Evolutionary conservation across 2,329 filamentous ascomycete species (phyloP).

Genomic region (Akanthomyces uredinophilus): DNA sequence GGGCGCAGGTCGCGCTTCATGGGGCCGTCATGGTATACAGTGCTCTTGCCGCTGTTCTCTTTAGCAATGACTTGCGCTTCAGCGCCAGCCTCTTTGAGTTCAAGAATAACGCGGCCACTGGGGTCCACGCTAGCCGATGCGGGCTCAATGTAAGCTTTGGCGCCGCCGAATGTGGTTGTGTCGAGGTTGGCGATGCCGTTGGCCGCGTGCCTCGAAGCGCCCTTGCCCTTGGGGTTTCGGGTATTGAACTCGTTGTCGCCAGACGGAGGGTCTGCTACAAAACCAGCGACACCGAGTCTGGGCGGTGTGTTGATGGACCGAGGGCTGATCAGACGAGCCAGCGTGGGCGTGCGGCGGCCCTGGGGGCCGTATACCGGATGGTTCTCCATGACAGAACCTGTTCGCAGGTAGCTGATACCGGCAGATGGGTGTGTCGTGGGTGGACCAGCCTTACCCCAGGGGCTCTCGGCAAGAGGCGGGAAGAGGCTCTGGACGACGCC

Average conservation of each 20-base stretch:
- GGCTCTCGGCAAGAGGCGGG: slow-evolving; percentile 28
- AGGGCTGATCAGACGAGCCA: slow-evolving; percentile 47
- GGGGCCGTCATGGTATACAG: slow-evolving; percentile 27
- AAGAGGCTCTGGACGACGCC: slow-evolving; percentile 25
- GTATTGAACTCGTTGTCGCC: slow-evolving; percentile 40
- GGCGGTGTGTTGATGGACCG: slow-evolving; percentile 29
- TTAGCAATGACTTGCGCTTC: slow-evolving; percentile 40
- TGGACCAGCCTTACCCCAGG: slow-evolving; percentile 50
- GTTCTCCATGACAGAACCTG: slow-evolving; percentile 50
- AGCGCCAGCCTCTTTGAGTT: slow-evolving; percentile 33
- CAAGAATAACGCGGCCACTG: slow-evolving; percentile 43
- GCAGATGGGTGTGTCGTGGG: slow-evolving; percentile 58
- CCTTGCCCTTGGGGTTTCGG: slow-evolving; percentile 19
- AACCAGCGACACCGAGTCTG: slow-evolving; percentile 51
- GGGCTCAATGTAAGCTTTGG: slow-evolving; percentile 49
- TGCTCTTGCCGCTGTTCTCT: slow-evolving; percentile 37
- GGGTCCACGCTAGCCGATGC: slow-evolving; percentile 42
- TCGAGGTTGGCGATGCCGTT: slow-evolving; percentile 40
- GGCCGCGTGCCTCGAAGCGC: slow-evolving; percentile 23
- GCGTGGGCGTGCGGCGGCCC: slow-evolving; percentile 41
- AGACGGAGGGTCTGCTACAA: slow-evolving; percentile 40
- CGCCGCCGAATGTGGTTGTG: slow-evolving; percentile 44
- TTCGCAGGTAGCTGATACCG: slow-evolving; percentile 57
- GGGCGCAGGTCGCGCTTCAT: slow-evolving; percentile 18
- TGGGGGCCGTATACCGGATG: slow-evolving; percentile 59